phyloP scores from a whole-genome alignment of 768 basidiomycete species.

The Boletus rex-veris region DNA sequence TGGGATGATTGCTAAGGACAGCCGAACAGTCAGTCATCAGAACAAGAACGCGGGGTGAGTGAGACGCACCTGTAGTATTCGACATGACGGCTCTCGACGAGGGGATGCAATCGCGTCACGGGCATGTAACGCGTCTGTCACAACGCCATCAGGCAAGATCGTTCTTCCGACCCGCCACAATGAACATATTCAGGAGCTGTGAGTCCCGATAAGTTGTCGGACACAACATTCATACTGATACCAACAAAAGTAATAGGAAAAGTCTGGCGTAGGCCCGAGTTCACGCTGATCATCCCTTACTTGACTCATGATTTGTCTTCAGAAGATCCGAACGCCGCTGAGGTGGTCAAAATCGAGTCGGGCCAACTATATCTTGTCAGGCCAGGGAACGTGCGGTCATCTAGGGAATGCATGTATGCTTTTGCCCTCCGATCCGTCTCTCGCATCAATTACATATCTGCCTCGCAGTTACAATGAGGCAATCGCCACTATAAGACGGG shows the following conservation, averaged over 20 bases:
- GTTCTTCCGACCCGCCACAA: slow-evolving; percentile 35
- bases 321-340: slow-evolving; percentile 94
- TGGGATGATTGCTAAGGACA: slow-evolving; percentile 2
- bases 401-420: slow-evolving; percentile 94
- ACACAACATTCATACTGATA: slow-evolving; percentile 20
- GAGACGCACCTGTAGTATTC: slow-evolving; percentile 8
- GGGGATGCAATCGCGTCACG: slow-evolving; percentile 19
- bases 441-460: neutral
- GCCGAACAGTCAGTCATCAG: neutral
- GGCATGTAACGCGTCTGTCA: slow-evolving; percentile 27
- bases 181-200: slow-evolving; percentile 88
- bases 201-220: slow-evolving; percentile 32
- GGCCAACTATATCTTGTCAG: slow-evolving; percentile 91
- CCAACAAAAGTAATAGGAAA: slow-evolving; percentile 68
- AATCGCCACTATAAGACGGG: slow-evolving; percentile 88
- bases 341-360: slow-evolving; percentile 90
- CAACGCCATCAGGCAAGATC: slow-evolving; percentile 14
- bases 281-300: slow-evolving; percentile 12
- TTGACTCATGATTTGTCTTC: slow-evolving; percentile 27
- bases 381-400: slow-evolving; percentile 86
- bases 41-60: neutral
- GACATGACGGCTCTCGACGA: slow-evolving; percentile 6
- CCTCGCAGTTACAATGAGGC: slow-evolving; percentile 84
- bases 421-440: neutral
- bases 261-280: slow-evolving; percentile 82